Evolutionary conservation across 1,284 basidiomycete species (phyloP), one percentile per base, ranked within the genome.

Genomic region (Papiliotrema terrestris): DNA sequence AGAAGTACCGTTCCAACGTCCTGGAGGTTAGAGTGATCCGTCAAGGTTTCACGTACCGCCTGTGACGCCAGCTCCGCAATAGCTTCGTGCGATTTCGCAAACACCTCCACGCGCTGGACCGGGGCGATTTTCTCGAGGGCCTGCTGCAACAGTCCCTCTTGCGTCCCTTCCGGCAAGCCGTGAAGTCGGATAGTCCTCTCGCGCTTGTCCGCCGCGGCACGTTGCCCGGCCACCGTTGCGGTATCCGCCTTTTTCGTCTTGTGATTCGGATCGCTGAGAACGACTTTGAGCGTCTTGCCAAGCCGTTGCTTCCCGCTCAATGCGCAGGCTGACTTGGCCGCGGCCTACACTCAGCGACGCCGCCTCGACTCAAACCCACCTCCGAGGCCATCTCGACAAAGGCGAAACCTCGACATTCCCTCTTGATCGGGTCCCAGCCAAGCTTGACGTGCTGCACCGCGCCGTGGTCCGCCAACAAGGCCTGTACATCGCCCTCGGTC

Each of bases 141-240:
- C 78, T 97, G 93, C 66, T 97, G 93, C 22, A 97, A 74, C 1
- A 96, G 78, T 0, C 88, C 92, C 71, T 96, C 93, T 68, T 94
- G 89, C 1, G 84, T 82, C 13, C 78, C 81, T 2, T 81, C 65
- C 2, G 89, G 89, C n/a, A 97, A 79, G 46, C 86, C 85, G 36
- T 80, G 83, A 42, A 96, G 78, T 23, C 86, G 83, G 9, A 96
- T 80, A 29, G 80, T 87, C 46, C 84, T 82, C 14, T 65, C 63
- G 3, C 71, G 66, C 23, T 80, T 74, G 55, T 91, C 89, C 14
- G 83, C 83, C 38, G 58, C 63, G 22, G 15, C 52, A 55, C 14
- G 49, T 45, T 32, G 56, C 45, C 60, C 25, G 56, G 46, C 26
- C 51, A 41, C n/a, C 25, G 26, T 43, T 11, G 39, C 5, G 19